Evolutionary conservation across 768 basidiomycete genomes (phyloP), one percentile per base, ranked within the genome.

Genomic region (Amylocystis lapponica): DNA sequence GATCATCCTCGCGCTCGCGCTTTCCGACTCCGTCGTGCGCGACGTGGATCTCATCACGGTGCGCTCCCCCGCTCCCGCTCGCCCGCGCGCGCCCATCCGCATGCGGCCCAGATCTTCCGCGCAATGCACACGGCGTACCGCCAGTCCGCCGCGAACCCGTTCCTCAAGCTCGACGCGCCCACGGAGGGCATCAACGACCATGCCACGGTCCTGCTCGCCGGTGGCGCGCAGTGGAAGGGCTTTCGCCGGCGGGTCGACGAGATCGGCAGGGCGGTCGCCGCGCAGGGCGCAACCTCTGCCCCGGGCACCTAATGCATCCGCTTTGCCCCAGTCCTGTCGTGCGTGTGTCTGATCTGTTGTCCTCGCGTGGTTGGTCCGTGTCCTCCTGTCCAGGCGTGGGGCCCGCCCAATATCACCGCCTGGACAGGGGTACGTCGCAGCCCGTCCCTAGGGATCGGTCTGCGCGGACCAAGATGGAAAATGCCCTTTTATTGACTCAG

Each of bases 41-140:
- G 92, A 95, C 58, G 70, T 73, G 20, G 91, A 94, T 54, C 74
- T 94, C 45, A 74, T 77, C 49, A 76, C 76, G 57, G 91, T 91
- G 41, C 49, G 83, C 62, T n/a, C n/a, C 43, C 46, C 12, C 43
- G 27, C 39, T 22, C 8, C 35, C 2, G 34, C 8, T 16, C 13
- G 11, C 25, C 2, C n/a, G 9, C 10, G n/a, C 39, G 21, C 17
- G 30, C 6, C n/a, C n/a, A n/a, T n/a, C n/a, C n/a, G n/a, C n/a
- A n/a, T 25, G 20, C 36, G 12, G 13, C 14, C 27, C 54, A 95
- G 91, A 78, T 88, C 31, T 93, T 92, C 72, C 86, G 83, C 57
- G 88, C 92, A 8, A 62, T 94, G 41, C 91, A 95, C 57, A 85
- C 87, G 69, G 86, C 88, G 0, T 92, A 92, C 63, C 86, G 89